Base-by-base conservation (phyloP, 176 grass and related monocot genomes). In the Oryza australiensis region DNA sequence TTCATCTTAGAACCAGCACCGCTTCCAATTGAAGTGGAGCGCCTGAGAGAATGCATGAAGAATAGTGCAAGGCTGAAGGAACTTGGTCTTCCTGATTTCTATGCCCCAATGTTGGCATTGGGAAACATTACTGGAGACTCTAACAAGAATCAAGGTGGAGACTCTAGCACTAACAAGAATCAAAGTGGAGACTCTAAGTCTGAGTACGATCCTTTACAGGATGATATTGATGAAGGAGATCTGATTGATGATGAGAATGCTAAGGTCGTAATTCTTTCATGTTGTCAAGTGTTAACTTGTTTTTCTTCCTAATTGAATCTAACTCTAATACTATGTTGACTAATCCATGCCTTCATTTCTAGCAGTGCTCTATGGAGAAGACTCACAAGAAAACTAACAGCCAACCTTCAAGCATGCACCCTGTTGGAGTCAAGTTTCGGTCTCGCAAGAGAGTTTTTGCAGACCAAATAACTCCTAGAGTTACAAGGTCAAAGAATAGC, bases 151-250 rank as follows among this genome's bases (percentile, higher is more conserved):
- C n/a, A n/a, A n/a, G n/a, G n/a, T n/a, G n/a, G n/a, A n/a, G n/a
- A n/a, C n/a, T n/a, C n/a, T n/a, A n/a, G n/a, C n/a, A n/a, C n/a
- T n/a, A n/a, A n/a, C n/a, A n/a, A n/a, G n/a, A 46, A 26, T 15
- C 30, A 22, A 9, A 13, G 10, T 12, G 76, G 23, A 46, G 62
- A 48, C 2, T 79, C 63, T 42, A 33, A 13, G 12, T 63, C 57
- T 15, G 69, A 82, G 26, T 73, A 73, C 42, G 26, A 82, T 24
- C 55, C 35, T 73, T 26, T 24, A 26, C 3, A 73, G 37, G 40
- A 46, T 15, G 18, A 62, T 12, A 64, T 2, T 6, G 20, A 33
- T 76, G 73, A 62, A 23, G 73, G 12, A 37, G 30, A 76, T 7
- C 13, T 13, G 0, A 7, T 38, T 20, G 6, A 53, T 42, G 40